A percentile compares a stretch with the other conserved stretches of the same genome.
These are phyloP conservation scores for Hordeum pubiflorum DNA, from an alignment of 202 grass and related monocot genomes.

Conservation along the genomic window DNA sequence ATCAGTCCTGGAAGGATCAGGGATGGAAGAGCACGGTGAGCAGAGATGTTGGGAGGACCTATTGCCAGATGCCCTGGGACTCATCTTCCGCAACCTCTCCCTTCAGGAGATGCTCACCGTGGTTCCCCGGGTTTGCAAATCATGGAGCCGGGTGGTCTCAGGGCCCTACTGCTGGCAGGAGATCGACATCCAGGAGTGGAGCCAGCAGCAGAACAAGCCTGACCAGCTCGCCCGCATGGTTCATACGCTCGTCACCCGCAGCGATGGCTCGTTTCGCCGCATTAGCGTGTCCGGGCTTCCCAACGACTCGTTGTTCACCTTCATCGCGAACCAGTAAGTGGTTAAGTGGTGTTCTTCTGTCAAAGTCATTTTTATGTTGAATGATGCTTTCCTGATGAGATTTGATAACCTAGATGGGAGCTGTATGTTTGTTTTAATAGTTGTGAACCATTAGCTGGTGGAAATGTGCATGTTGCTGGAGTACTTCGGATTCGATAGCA, in stretches of 20 bases:
- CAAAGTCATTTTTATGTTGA: neutral
- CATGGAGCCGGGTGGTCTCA: slow-evolving; percentile 43
- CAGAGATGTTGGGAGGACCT: slow-evolving; percentile 53
- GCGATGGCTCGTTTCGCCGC: slow-evolving; percentile 46
- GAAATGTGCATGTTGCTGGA: neutral
- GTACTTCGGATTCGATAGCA: neutral
- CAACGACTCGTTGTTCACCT: slow-evolving; percentile 55
- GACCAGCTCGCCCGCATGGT: slow-evolving; percentile 58
- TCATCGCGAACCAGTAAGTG: slow-evolving; percentile 73
- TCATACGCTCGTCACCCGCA: slow-evolving; percentile 47
- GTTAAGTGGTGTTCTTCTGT: slow-evolving; percentile 27
- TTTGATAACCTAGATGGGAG: neutral
- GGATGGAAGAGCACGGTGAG: slow-evolving; percentile 34
- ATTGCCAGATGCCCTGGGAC: slow-evolving; percentile 57
- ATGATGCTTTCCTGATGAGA: neutral
- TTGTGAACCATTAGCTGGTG: neutral
- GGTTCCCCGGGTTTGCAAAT: slow-evolving; percentile 60
- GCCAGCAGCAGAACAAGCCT: slow-evolving; percentile 45
- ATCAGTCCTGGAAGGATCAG: slow-evolving; percentile 6
- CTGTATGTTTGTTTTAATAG: neutral
- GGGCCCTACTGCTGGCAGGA: slow-evolving; percentile 82
- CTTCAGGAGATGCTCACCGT: slow-evolving; percentile 60
- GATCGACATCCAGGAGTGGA: slow-evolving; percentile 75
- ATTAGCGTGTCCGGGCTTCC: slow-evolving; percentile 48
- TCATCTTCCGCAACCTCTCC: slow-evolving; percentile 66